A percentile compares a stretch with the other conserved stretches of the same genome.
Conservation (phyloP, 2,329 filamentous ascomycete species). For the Verticillium isaacii region DNA sequence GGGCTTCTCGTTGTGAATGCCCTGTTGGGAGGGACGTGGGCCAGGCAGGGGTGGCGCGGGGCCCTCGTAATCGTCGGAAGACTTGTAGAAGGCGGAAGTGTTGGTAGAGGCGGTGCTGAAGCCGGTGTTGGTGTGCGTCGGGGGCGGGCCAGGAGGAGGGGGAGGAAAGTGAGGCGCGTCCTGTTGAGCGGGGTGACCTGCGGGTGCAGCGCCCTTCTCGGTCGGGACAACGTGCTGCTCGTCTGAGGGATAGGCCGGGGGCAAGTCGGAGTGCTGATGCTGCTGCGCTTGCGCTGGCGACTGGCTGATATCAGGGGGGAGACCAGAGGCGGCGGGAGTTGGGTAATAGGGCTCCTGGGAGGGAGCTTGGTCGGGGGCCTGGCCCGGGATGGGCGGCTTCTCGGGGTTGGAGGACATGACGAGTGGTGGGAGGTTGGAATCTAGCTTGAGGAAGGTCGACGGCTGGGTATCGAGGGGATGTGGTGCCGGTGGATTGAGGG, state of each 20-base stretch:
- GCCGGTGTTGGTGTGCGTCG: constrained; percentile 7
- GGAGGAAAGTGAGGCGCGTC: neutral
- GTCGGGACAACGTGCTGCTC: neutral
- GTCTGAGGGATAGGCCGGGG: constrained; percentile 8
- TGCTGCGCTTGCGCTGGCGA: constrained; percentile 1
- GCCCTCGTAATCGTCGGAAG: constrained; percentile 1
- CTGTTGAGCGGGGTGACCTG: neutral
- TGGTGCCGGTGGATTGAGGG: no score
- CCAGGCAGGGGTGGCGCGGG: neutral
- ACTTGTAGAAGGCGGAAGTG: neutral
- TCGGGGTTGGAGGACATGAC: constrained; percentile 7
- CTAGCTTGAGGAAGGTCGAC: neutral
- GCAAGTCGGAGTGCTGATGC: constrained; percentile 8
- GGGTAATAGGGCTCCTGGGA: neutral
- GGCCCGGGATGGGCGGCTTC: constrained; percentile 8
- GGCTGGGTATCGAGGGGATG: neutral
- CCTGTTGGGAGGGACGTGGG: constrained; percentile 1
- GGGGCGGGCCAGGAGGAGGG: constrained; percentile 9
- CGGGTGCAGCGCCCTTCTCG: neutral
- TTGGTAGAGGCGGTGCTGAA: neutral
- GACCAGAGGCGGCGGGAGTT: neutral
- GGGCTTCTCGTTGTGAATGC: neutral
- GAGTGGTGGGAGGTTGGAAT: neutral
- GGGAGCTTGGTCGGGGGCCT: neutral
- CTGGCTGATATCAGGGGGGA: neutral